Base-by-base conservation (phyloP, 768 basidiomycete species). In the Coprinopsis strossmayeri region DNA sequence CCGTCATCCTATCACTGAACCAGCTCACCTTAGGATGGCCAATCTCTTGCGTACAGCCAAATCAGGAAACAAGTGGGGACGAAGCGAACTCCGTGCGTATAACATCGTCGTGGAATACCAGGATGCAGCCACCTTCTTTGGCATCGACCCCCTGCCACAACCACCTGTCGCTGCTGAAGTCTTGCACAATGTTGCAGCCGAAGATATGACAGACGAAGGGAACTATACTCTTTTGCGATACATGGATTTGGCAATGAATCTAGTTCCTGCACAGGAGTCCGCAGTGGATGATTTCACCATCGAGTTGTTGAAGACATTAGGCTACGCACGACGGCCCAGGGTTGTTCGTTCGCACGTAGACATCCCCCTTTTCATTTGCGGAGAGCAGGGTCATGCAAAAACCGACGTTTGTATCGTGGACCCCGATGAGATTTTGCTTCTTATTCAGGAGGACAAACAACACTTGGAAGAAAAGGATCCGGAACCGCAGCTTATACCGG, bases 351-450 rank as follows among this genome's bases (percentile, higher is more conserved):
- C 59, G 3, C 46, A 60, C 7, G 57, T 55, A 26, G 53, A 60
- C 25, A 47, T 70, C 2, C 55, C 46, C 0, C 52, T 70, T 7
- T 24, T 58, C 12, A 59, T 65, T 11, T 66, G 65, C 34, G 60
- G 65, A 5, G 56, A 64, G 53, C 26, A 4, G 23, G 57, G 25
- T 30, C 42, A 57, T 32, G 58, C 61, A 17, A 57, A 58, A 43
- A 50, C 64, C 1, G 64, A 65, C 54, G 60, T 69, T 44, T 69
- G 63, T 49, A 51, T 72, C 30, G 34, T 63, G 12, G 59, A 64
- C 49, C 49, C 57, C 28, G 57, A 64, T 39, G 56, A 39, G 20
- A 20, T 60, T 46, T 3, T 63, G 21, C 58, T 65, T 9, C 47
- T 65, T 12, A 57, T 62, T 24, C 61, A 61, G 34, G 57, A 56